phyloP scores from a whole-genome alignment of 352 stramenopile species.

The Globisporangium canariense region DNA sequence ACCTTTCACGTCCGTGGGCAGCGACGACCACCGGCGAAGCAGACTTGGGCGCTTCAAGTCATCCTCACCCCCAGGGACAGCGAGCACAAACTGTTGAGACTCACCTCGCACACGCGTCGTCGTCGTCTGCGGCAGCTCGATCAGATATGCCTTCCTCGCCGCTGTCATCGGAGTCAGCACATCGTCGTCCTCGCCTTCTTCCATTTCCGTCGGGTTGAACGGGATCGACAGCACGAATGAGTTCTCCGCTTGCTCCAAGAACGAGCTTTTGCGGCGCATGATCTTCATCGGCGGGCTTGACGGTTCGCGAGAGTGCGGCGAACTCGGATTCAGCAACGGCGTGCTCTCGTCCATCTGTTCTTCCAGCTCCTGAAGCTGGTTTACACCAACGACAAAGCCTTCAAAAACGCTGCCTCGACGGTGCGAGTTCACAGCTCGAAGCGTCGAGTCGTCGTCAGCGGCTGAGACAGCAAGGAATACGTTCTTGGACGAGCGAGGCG shows the following conservation, averaged over 20 bases:
- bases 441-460: conserved; percentile 68
- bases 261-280: conserved; percentile 62
- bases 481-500: conserved; percentile 46
- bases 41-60: conserved; percentile 55
- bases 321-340: conserved; percentile 41
- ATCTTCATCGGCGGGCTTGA: conserved; percentile 41
- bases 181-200: conserved; percentile 16
- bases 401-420: conserved; percentile 61
- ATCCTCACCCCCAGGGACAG: conserved; percentile 55
- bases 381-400: conserved; percentile 81
- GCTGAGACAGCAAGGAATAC: conserved; percentile 76
- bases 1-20: conserved; percentile 69
- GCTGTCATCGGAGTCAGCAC: conserved; percentile 33
- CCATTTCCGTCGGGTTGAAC: conserved; percentile 42
- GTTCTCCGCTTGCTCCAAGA: conserved; percentile 65
- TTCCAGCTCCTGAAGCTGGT: conserved; percentile 59
- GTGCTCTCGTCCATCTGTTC: conserved; percentile 43
- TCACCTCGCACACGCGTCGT: conserved; percentile 30
- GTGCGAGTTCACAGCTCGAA: conserved; percentile 62
- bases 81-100: conserved; percentile 67
- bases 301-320: conserved; percentile 21
- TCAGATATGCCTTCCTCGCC: conserved; percentile 70
- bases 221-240: conserved; percentile 82
- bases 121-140: conserved; percentile 55
- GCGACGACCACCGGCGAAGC: conserved; percentile 51